phyloP scores from a whole-genome alignment of 1,284 basidiomycete species.

The Ceratobasidium sp. region DNA sequence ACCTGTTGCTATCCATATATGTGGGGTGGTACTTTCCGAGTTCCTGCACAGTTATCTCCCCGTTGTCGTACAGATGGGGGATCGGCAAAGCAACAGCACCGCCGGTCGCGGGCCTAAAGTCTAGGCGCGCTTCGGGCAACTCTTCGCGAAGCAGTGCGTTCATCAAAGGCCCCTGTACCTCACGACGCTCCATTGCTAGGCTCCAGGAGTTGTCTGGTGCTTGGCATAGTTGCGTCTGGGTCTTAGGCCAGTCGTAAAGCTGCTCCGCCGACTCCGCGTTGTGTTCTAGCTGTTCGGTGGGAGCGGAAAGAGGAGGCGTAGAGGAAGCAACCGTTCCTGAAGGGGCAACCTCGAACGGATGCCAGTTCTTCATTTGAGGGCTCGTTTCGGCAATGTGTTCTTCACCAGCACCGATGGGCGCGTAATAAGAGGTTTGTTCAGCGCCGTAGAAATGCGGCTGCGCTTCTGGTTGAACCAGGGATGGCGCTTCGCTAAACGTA shows the following conservation, averaged over 20 bases:
- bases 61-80: conserved; percentile 8
- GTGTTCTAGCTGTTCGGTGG: neutral
- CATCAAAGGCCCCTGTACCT: neutral
- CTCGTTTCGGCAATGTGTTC: neutral
- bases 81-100: neutral
- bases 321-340: conserved; percentile 15
- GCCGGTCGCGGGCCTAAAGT: conserved; percentile 11
- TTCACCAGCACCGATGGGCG: neutral
- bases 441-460: conserved; percentile 7
- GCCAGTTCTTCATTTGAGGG: conserved; percentile 13
- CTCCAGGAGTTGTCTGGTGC: conserved; percentile 22
- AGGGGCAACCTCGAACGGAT: conserved; percentile 1
- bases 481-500: neutral
- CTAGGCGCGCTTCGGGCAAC: conserved; percentile 12
- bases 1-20: conserved; percentile 18
- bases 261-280: neutral
- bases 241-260: conserved; percentile 26
- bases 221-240: conserved; percentile 13
- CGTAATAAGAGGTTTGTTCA: conserved; percentile 1
- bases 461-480: neutral
- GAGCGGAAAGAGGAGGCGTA: neutral
- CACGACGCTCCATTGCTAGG: conserved; percentile 1
- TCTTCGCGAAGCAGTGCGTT: conserved; percentile 10
- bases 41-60: conserved; percentile 3
- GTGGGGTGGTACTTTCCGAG: conserved; percentile 12